phyloP scores from a whole-genome alignment of 108 stramenopile species.

The Seminavis robusta region DNA sequence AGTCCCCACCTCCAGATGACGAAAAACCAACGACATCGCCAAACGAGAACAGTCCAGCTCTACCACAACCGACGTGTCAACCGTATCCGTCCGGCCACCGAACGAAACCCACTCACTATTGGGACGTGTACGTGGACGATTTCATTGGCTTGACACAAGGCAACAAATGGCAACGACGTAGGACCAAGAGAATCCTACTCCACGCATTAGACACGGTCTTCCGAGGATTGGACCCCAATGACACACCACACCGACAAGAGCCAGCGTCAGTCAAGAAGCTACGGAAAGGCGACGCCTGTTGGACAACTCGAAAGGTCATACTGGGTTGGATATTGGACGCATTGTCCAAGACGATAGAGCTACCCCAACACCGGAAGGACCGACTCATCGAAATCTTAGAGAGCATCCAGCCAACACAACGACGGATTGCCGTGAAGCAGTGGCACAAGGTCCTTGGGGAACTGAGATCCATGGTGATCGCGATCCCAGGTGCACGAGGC shows the following conservation, averaged over 20 bases:
- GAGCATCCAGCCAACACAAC: background rate
- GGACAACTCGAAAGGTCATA: constrained; percentile 8
- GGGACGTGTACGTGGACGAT: constrained; percentile 38
- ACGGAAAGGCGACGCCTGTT: constrained; percentile 7
- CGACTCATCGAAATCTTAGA: constrained; percentile 8
- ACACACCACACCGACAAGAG: constrained; percentile 9
- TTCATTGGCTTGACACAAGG: constrained; percentile 22
- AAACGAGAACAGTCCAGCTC: too few relatives aligned
- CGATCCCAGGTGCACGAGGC: constrained; percentile 8
- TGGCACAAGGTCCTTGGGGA: constrained; percentile 20
- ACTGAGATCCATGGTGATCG: constrained; percentile 9
- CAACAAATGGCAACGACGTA: background rate
- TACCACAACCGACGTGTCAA: too few relatives aligned
- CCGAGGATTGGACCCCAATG: too few relatives aligned
- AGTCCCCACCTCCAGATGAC: background rate
- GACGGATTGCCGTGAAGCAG: too few relatives aligned
- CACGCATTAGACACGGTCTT: constrained; percentile 19
- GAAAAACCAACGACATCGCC: too few relatives aligned
- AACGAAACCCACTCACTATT: constrained; percentile 2
- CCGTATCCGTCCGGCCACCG: too few relatives aligned
- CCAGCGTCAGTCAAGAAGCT: constrained; percentile 36
- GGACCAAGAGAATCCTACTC: constrained; percentile 12
- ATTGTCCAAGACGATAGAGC: background rate
- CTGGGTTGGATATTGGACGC: constrained; percentile 24
- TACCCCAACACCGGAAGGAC: constrained; percentile 12